Evolutionary conservation across 768 basidiomycete species (phyloP), one percentile per base, ranked within the genome.

Genomic region (Macrolepiota albuminosa): DNA sequence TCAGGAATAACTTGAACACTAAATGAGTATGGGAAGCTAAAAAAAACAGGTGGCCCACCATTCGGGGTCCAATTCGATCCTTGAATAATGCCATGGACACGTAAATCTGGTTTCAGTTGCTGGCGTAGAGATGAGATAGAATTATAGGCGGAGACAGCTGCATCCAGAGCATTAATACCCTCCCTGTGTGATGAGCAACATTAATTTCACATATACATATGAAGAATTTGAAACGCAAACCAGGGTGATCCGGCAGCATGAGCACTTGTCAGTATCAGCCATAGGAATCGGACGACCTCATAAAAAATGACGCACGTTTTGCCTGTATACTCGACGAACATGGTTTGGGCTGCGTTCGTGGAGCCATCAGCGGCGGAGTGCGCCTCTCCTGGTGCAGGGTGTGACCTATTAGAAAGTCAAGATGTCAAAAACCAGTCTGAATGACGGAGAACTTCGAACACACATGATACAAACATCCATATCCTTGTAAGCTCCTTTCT

Each of bases 401-500:
- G 91, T 63, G 84, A 89, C 90, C 90, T 92, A 36, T 54, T 36
- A 45, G 11, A 29, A 43, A 14, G 54, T 54, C 46, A 40, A 13
- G n/a, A 39, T 8, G 53, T 54, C 45, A 37, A 10, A 34, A 50
- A 58, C 49, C 45, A 14, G 14, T 54, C 54, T 24, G 10, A 18
- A 3, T 50, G 14, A 10, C 0, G 18, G 29, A 40, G 45, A 39
- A 64, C 9, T 18, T 37, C 59, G 5, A 40, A 50, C 73, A 46
- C 66, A 87, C 91, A 92, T 92, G 64, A 93, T 68, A 68, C 91
- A 91, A 18, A 81, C 81, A 67, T 93, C 85, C 89, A 95, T 93
- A 21, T 82, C 88, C 18, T 82, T 71, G 72, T 95, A 95, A 14
- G 80, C 93, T 42, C 91, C 92, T 16, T 81, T 79, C 61, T 93